Evolutionary conservation across 2,329 filamentous ascomycete species (phyloP).

Genomic region (Stenocarpella maydis): DNA sequence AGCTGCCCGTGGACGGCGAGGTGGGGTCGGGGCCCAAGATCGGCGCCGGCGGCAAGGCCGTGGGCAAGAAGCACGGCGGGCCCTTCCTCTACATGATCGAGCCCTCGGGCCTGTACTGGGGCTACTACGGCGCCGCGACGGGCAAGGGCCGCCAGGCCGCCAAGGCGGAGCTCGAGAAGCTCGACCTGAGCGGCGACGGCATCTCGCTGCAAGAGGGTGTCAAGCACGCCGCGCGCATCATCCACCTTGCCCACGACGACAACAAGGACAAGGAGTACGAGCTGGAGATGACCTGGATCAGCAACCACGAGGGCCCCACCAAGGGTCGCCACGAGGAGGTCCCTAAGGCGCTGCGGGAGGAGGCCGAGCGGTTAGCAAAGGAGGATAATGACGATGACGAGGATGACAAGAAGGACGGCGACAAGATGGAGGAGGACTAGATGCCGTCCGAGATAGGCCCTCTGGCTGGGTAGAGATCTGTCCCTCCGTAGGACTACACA

Average conservation of each 20-base stretch:
- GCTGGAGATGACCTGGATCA: conserved; percentile 99
- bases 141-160: conserved; percentile 96
- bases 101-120: conserved; percentile 96
- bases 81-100: conserved; percentile 99
- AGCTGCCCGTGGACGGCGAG: conserved; percentile 86
- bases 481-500: neutral
- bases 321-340: conserved; percentile 94
- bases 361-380: conserved; percentile 91
- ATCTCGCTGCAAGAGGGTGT: conserved; percentile 87
- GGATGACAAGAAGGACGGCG: conserved; percentile 70
- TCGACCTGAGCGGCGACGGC: conserved; percentile 81
- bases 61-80: conserved; percentile 80
- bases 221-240: conserved; percentile 96
- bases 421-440: conserved; percentile 82
- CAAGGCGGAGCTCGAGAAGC: conserved; percentile 98
- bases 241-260: conserved; percentile 97
- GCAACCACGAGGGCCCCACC: conserved; percentile 81
- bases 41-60: conserved; percentile 84
- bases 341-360: conserved; percentile 86
- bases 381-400: conserved; percentile 88
- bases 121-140: conserved; percentile 97
- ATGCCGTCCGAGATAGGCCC: conserved; percentile 20
- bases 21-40: conserved; percentile 81
- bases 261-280: conserved; percentile 99
- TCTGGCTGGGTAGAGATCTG: neutral